Evolutionary conservation across 2,329 filamentous ascomycete genomes (phyloP).

Genomic region (Bertia moriformis): DNA sequence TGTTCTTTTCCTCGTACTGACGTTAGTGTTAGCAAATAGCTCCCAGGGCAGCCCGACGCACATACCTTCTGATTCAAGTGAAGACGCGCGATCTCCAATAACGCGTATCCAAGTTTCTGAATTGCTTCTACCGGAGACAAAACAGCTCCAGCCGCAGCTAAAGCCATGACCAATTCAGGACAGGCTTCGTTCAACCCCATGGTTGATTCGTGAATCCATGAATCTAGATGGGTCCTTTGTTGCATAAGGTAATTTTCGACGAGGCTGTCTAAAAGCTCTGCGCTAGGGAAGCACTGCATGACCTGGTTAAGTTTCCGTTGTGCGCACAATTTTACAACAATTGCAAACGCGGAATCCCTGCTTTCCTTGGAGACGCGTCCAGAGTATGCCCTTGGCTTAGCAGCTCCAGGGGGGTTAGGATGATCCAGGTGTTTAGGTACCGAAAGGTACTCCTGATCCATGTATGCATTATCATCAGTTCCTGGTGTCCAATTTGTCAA

Average conservation of each 20-base stretch:
- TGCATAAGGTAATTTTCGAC: neutral
- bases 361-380: neutral
- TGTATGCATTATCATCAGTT: neutral
- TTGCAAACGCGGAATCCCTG: neutral
- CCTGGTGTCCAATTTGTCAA: neutral
- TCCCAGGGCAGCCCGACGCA: no score
- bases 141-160: neutral
- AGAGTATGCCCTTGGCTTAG: neutral
- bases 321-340: neutral
- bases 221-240: neutral
- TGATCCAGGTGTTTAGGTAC: neutral
- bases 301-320: neutral
- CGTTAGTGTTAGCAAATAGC: no score
- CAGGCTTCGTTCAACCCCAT: neutral
- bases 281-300: neutral
- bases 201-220: neutral
- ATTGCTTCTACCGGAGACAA: neutral
- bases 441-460: neutral
- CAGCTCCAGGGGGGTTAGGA: neutral
- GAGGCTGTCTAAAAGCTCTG: neutral
- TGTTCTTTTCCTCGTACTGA: neutral
- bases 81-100: neutral
- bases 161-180: neutral
- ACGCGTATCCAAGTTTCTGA: neutral
- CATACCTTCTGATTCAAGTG: neutral